Evolutionary conservation across 169 alveolate genomes (phyloP).

Genomic region (Cryptosporidium bovis): DNA sequence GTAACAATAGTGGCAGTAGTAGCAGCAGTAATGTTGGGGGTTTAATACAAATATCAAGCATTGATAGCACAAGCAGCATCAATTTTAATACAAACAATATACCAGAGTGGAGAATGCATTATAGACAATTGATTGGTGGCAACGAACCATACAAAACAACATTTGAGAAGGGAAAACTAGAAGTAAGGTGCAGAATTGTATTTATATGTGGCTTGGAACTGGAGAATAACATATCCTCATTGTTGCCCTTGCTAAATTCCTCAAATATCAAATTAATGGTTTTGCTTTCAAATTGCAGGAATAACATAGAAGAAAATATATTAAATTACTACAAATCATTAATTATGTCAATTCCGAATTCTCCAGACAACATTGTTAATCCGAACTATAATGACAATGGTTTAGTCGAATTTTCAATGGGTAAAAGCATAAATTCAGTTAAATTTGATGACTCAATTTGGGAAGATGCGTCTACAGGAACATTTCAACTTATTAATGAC

Average conservation of each 20-base stretch:
- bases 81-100: neutral
- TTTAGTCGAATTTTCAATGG: slow-evolving; percentile 3
- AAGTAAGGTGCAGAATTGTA: slow-evolving; percentile 23
- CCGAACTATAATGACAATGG: neutral
- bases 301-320: slow-evolving; percentile 1
- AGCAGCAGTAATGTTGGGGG: neutral
- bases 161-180: slow-evolving; percentile 31
- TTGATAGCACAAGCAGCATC: no score
- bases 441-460: slow-evolving; percentile 34
- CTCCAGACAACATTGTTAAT: slow-evolving; percentile 38
- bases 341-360: slow-evolving; percentile 56
- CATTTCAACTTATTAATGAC: slow-evolving; percentile 40
- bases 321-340: slow-evolving; percentile 15
- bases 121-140: slow-evolving; percentile 61
- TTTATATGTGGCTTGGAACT: slow-evolving; percentile 24
- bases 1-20: neutral
- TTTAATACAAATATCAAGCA: no score
- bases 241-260: slow-evolving; percentile 43
- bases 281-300: slow-evolving; percentile 20
- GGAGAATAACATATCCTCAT: slow-evolving; percentile 30
- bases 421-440: neutral
- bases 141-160: slow-evolving; percentile 47
- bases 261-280: slow-evolving; percentile 21
- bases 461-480: slow-evolving; percentile 61
- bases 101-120: slow-evolving; percentile 70